Conservation (phyloP, 2,329 filamentous ascomycete species). For the Fusarium camptoceras region DNA sequence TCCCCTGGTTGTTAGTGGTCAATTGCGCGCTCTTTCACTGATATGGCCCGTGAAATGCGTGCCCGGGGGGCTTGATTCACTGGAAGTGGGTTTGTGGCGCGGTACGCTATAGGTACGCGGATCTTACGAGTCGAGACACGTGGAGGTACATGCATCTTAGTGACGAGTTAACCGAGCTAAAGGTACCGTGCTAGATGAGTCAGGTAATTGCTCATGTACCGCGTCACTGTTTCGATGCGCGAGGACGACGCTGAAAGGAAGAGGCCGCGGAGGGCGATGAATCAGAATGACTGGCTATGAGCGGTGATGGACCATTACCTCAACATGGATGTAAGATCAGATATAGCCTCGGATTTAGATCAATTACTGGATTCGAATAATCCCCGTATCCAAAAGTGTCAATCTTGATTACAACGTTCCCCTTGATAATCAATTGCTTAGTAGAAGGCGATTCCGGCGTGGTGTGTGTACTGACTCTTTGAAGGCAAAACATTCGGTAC, state of each 20-base stretch:
- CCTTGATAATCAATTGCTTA: slow-evolving; percentile 15
- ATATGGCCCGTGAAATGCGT: slow-evolving; percentile 24
- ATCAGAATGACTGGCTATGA: slow-evolving; percentile 20
- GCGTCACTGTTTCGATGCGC: slow-evolving; percentile 15
- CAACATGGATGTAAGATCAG: slow-evolving; percentile 5
- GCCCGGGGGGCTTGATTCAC: slow-evolving; percentile 23
- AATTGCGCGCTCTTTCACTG: slow-evolving; percentile 36
- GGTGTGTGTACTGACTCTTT: slow-evolving; percentile 9
- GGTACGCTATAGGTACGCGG: slow-evolving; percentile 37
- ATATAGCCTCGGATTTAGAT: slow-evolving; percentile 21
- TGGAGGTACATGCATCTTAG: slow-evolving; percentile 32
- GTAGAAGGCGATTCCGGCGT: slow-evolving; percentile 32
- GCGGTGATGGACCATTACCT: background rate
- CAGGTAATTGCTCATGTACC: slow-evolving; percentile 38
- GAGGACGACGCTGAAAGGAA: slow-evolving; percentile 24
- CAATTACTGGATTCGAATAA: slow-evolving; percentile 11
- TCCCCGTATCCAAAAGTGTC: slow-evolving; percentile 10
- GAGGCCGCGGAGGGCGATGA: slow-evolving; percentile 22
- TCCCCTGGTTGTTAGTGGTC: slow-evolving; percentile 33
- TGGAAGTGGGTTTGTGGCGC: slow-evolving; percentile 39
- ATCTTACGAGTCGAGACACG: slow-evolving; percentile 35
- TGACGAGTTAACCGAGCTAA: slow-evolving; percentile 9
- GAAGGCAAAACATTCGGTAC: slow-evolving; percentile 18
- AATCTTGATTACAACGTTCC: background rate
- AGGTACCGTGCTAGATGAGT: slow-evolving; percentile 36